phyloP scores from a whole-genome alignment of 148 eudicot genomes.

The Vaccinium darrowii region DNA sequence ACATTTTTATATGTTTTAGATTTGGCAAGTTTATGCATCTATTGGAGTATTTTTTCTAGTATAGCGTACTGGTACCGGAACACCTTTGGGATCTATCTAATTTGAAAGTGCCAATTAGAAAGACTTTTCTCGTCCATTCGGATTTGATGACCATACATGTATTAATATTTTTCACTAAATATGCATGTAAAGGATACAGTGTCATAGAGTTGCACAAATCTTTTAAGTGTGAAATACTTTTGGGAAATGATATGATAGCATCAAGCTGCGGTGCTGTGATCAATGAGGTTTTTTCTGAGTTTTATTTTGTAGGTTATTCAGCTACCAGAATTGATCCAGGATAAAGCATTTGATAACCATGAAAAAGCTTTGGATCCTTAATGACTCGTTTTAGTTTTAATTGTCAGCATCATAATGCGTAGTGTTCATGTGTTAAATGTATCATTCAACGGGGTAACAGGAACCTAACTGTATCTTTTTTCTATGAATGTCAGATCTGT shows the following conservation, averaged over 20 bases:
- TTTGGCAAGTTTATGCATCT: not conserved
- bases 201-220: not conserved
- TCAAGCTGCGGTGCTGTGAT: not conserved
- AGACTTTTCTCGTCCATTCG: not conserved
- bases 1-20: not conserved
- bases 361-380: not conserved
- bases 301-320: not conserved
- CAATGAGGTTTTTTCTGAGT: not conserved
- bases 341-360: conserved; percentile 5
- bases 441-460: not conserved
- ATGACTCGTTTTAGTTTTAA: conserved; percentile 8
- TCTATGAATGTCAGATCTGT: conserved; percentile 63
- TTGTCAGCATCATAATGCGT: not conserved
- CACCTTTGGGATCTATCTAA: not conserved
- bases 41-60: not conserved
- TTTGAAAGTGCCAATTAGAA: not conserved
- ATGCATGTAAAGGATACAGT: not conserved
- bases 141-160: not conserved
- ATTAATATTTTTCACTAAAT: not conserved
- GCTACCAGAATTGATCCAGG: conserved; percentile 1
- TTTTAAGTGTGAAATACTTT: not conserved
- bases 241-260: not conserved
- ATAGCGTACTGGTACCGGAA: not conserved
- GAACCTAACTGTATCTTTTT: conserved; percentile 9
- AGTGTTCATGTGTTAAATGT: not conserved